Base-by-base conservation (phyloP, 768 basidiomycete species). In the Mycena epipterygia region DNA sequence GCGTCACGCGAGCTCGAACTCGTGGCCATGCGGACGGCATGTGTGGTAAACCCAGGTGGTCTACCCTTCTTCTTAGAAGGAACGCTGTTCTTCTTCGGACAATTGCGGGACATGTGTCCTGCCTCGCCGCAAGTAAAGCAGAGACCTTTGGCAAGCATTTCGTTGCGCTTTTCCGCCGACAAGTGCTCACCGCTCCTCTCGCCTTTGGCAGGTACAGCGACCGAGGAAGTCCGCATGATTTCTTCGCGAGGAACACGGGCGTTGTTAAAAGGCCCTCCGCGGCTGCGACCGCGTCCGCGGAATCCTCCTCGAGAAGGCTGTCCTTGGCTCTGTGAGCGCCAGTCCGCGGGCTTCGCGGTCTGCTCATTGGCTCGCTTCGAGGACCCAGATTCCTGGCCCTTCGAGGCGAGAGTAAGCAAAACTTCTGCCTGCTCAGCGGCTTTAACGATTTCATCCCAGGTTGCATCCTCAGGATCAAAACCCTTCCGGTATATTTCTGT, bases 41-140 rank as follows among this genome's bases (percentile, higher is more conserved):
- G 65, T 3, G 56, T 46, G 6, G n/a, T 33, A 33, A 67, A 19
- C 1, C 65, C 65, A 8, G 65, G 65, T 8, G 65, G 65, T 30
- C 61, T 68, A 9, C 46, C 67, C 29, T 35, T 41, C 25, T 16
- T 49, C 29, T 60, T 60, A n/a, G 57, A 68, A 39, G 58, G 32
- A 4, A 68, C 39, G 5, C 8, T 32, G 19, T 58, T 51, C 8
- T n/a, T 33, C 29, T 68, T 39, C 2, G 67, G 58, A 49, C 67
- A 68, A 23, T 68, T 68, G 17, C 67, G 57, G 13, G 76, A 67
- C 17, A 78, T 59, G 62, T 83, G 80, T 0, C 79, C 79, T 0
- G 67, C 7, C 41, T 78, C 73, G 11, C 74, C 62, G 69, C 81
- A 83, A 9, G 57, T 64, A 53, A 78, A 81, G 66, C 81, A 83